Evolutionary conservation across 176 grass and related monocot species (phyloP), one percentile per base, ranked within the genome.

Genomic region (Raddia distichophylla): DNA sequence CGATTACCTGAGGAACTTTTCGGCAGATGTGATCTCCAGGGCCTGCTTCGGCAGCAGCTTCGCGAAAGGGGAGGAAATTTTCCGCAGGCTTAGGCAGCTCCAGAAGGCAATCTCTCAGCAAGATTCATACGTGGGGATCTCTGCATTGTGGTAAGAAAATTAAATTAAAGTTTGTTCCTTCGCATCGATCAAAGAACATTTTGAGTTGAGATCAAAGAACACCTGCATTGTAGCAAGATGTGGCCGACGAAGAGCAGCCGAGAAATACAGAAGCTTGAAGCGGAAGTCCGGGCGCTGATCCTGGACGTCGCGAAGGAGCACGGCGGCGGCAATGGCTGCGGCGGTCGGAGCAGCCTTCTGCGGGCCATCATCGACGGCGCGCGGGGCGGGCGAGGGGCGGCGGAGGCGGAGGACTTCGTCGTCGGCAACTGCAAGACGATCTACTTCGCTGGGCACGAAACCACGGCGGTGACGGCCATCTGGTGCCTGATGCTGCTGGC

Each of bases 401-500:
- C 78, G 1, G 65, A 60, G 65, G 78, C 14, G 0, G 83, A 97
- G 19, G 88, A 77, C 35, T 91, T 93, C 62, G 82, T 97, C 52
- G 52, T 88, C 2, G 87, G 78, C 68, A 92, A 90, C 52, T 94
- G 94, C 76, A 94, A 97, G 79, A 90, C 50, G n/a, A 84, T 94
- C 13, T 94, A 97, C 85, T 94, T 97, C 15, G 85, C 58, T 0
- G 89, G 89, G 6, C 90, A 88, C 20, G 94, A 91, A 69, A 97
- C 82, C 1, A 89, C 75, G 0, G 79, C 87, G 16, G 82, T 86
- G 34, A 76, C 91, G 1, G 57, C 85, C 14, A 79, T 83, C 40
- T 97, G 94, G 91, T 94, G 91, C 76, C 84, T 97, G 70, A 86
- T 94, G 87, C 64, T 97, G 62, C 91, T 97, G 51, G 67, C 91